Evolutionary conservation across 805 yeast genomes (phyloP), one percentile per base, ranked within the genome.

Genomic region (Hemisphaericaspora nanyangensis): DNA sequence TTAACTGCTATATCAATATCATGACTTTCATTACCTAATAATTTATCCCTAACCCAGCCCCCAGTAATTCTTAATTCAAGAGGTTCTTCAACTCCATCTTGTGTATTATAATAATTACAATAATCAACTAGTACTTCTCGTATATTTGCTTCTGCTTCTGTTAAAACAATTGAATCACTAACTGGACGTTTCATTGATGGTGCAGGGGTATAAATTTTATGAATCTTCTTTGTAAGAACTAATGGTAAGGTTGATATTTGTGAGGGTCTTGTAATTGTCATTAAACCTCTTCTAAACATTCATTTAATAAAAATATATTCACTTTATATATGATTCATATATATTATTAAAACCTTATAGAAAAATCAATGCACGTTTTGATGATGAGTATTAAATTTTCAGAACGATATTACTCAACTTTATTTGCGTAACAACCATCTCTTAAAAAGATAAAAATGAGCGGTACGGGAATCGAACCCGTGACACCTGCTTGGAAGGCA

Each of bases 31-130:
- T 74, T 72, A 0, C 95, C 95, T 22, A 93, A 66, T 20, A 93
- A 66, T 62, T 93, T 93, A 60, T 93, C 99, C 50, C 99, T 74
- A 2, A 93, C 99, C 99, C 99, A 91, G 0, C 99, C 99, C 26
- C 99, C 99, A 0, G 97, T 90, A 48, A 93, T 85, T 44, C 99
- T 61, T 11, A 85, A 68, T 31, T 74, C 81, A 7, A 82, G 56
- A 17, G 46, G 49, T 13, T 51, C 34, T 11, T 34, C 35, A n/a
- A 34, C 33, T 17, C 37, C 31, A 11, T 37, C 37, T 3, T 43
- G 34, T 10, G 46, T 18, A 44, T 72, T 71, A 47, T 70, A 66
- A 33, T 53, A 46, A 32, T 51, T 46, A 51, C 71, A 67, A 48
- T 63, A 76, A 26, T 64, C 68, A 15, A 65, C 64, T 26, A 76